Evolutionary conservation across 1,284 basidiomycete species (phyloP).

Genomic region (Ustilago xerochloae): DNA sequence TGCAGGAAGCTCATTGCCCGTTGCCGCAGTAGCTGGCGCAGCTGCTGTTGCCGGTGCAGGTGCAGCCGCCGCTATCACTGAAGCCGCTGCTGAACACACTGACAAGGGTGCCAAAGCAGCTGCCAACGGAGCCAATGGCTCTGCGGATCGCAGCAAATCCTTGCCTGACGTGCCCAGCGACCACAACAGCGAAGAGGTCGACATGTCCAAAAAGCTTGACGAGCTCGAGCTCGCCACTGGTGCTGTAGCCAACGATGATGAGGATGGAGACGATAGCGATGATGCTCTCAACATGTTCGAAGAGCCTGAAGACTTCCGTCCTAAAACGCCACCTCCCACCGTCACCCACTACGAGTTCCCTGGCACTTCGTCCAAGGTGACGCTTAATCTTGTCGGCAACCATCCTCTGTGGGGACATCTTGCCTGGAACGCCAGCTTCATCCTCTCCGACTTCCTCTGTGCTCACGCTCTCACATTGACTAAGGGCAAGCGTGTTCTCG

Average conservation of each 20-base stretch:
- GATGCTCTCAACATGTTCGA: constrained; percentile 57
- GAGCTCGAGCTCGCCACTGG: constrained; percentile 23
- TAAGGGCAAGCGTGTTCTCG: constrained; percentile 75
- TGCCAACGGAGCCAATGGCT: neutral
- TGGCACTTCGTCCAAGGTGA: constrained; percentile 35
- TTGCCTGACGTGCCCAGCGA: constrained; percentile 22
- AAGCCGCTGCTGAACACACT: constrained; percentile 7
- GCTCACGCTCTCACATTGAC: constrained; percentile 70
- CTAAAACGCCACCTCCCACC: constrained; percentile 62
- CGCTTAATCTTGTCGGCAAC: constrained; percentile 81
- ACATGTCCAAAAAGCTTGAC: constrained; percentile 29
- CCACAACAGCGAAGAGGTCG: constrained; percentile 12
- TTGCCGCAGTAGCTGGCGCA: neutral
- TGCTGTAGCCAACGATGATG: constrained; percentile 4
- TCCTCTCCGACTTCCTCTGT: constrained; percentile 67
- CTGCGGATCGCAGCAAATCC: neutral
- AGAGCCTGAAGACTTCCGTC: constrained; percentile 64
- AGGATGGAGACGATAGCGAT: constrained; percentile 16
- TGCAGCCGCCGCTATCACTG: constrained; percentile 25
- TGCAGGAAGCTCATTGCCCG: neutral
- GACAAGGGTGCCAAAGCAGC: neutral
- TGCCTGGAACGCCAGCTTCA: constrained; percentile 74
- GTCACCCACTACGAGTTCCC: constrained; percentile 47
- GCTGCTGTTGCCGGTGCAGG: constrained; percentile 14
- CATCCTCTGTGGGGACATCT: constrained; percentile 93